These are phyloP conservation scores for Vigna unguiculata DNA, from an alignment of 306 rosid genomes.

Conservation along the genomic window DNA sequence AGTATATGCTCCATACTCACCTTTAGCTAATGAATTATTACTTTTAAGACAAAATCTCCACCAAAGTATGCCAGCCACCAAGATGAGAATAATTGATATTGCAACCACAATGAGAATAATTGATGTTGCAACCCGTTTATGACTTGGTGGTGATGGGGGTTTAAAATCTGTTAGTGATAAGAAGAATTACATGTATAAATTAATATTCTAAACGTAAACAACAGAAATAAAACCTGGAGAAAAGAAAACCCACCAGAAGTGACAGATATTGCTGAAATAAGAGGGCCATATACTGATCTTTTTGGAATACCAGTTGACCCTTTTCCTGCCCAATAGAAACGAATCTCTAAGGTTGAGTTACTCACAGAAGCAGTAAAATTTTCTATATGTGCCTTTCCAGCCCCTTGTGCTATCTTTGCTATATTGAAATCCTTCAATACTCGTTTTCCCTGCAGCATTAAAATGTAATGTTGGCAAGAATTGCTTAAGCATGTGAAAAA, in stretches of 20 bases:
- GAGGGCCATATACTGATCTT: slow-evolving; percentile 4
- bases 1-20: neutral
- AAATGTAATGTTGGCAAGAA: too few relatives aligned
- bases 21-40: neutral
- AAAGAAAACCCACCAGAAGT: neutral
- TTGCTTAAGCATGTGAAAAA: too few relatives aligned
- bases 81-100: slow-evolving; percentile 23
- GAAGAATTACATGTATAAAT: neutral
- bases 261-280: slow-evolving; percentile 28
- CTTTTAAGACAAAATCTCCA: neutral
- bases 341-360: slow-evolving; percentile 36
- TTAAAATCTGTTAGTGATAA: neutral
- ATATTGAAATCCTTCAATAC: slow-evolving; percentile 43
- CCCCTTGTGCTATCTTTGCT: slow-evolving; percentile 46
- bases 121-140: slow-evolving; percentile 34
- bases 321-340: slow-evolving; percentile 48
- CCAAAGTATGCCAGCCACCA: slow-evolving; percentile 34
- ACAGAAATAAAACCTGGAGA: neutral
- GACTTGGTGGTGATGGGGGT: neutral
- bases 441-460: slow-evolving; percentile 12
- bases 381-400: neutral
- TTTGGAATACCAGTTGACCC: slow-evolving; percentile 34
- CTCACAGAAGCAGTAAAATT: slow-evolving; percentile 8
- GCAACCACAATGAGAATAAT: slow-evolving; percentile 48
- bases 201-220: neutral